These are phyloP conservation scores for Volvox carteri DNA, from an alignment of 163 green algal species.

Conservation along the genomic window DNA sequence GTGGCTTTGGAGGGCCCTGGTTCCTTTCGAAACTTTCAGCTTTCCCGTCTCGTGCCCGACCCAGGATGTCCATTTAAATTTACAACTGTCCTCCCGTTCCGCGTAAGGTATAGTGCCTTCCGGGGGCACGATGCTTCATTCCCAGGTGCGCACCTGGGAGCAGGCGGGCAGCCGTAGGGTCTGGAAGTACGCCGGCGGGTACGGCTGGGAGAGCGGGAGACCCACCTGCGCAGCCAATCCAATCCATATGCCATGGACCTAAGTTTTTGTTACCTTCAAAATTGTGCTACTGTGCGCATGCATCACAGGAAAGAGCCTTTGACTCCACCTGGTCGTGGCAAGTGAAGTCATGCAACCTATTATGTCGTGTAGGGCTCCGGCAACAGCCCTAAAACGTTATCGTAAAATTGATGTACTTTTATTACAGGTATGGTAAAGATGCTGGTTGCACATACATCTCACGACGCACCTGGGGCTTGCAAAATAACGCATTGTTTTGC, in stretches of 20 bases:
- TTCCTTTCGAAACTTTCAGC: too few relatives aligned
- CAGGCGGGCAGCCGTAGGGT: not conserved
- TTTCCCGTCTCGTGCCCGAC: too few relatives aligned
- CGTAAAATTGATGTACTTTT: not conserved
- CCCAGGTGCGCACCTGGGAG: slow-evolving; percentile 11
- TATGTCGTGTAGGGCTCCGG: not conserved
- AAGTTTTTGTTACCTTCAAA: not conserved
- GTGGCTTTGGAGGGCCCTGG: too few relatives aligned
- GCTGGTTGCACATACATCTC: too few relatives aligned
- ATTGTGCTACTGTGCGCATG: not conserved
- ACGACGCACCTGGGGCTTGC: not conserved
- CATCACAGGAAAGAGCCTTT: not conserved
- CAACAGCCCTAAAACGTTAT: not conserved
- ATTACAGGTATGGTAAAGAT: not conserved
- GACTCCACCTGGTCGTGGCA: not conserved
- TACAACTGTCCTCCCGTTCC: not conserved
- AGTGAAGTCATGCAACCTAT: not conserved
- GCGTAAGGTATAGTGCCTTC: not conserved
- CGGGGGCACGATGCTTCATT: not conserved
- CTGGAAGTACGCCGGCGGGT: slow-evolving; percentile 43
- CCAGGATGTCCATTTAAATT: not conserved
- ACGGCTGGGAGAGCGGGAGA: slow-evolving; percentile 44
- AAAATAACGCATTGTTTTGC: not conserved
- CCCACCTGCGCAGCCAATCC: not conserved
- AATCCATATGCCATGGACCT: not conserved